Base-by-base conservation (phyloP, 441 rosid genomes). In the Erodium texanum region DNA sequence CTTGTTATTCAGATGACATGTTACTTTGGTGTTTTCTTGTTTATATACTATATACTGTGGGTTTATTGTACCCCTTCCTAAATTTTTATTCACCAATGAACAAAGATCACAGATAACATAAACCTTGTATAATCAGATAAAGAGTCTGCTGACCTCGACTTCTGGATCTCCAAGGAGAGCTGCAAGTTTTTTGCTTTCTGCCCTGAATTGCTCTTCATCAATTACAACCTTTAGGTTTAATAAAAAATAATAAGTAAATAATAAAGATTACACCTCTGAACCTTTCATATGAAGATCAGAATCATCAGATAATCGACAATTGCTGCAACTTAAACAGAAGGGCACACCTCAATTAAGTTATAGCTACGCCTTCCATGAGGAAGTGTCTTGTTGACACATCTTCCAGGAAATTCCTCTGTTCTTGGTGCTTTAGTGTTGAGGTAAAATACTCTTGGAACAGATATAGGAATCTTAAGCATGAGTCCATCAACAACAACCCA, bases 151-250 rank as follows among this genome's bases (percentile, higher is more conserved):
- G 24, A 91, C 99, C 99, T 94, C 98, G 68, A 92, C 82, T 78
- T 89, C 97, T 34, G 99, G 98, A 84, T 94, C 92, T 48, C 97
- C 93, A 67, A 92, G 90, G 75, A 94, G 97, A 69, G 99, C 94
- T 24, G 82, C 86, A 54, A 87, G 85, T 75, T 88, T 90, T 76
- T 84, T 90, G 82, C 85, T 82, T 78, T 90, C 96, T 58, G 84
- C 76, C 79, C 71, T 80, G 75, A 84, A 94, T 58, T 83, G 89
- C 70, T 84, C 93, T 84, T 92, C 98, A 64, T 86, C 90, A 79
- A 81, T 78, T 62, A 71, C 70, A 59, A 89, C 89, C 94, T 83
- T 75, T 75, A 5, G 50, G 32, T 23, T 24, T 24, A 14, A 61
- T 24, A 61, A 61, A 27, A 65, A 66, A 24, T 5, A 34, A 34